Percentiles rank a stretch among this genome's conserved stretches.
Conservation (phyloP, 2,329 filamentous ascomycete genomes). For the Beauveria asiatica region DNA sequence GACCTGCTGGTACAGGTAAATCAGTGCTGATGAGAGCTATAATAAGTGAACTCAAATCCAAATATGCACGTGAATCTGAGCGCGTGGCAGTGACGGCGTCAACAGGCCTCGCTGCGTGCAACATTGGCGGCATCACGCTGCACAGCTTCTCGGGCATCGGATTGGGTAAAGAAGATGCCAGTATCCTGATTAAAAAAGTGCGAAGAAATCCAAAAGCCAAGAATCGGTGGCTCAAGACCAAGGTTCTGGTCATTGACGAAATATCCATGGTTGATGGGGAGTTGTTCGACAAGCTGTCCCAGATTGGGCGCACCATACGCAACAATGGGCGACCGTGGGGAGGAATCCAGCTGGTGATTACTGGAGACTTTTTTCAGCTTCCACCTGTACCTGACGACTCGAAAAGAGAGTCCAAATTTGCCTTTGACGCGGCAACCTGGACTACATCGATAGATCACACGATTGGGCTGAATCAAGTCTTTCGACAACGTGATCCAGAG, state of each 20-base stretch:
- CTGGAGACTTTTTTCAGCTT: constrained; percentile 95
- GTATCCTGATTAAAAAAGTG: constrained; percentile 81
- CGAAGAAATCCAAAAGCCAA: constrained; percentile 81
- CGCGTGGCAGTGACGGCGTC: constrained; percentile 89
- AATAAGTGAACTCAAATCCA: constrained; percentile 70
- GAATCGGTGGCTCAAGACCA: constrained; percentile 80
- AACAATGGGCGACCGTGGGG: constrained; percentile 92
- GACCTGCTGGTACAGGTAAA: constrained; percentile 93
- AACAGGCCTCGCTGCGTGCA: constrained; percentile 90
- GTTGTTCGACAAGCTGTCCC: constrained; percentile 90
- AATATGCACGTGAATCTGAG: constrained; percentile 68
- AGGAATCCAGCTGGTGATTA: constrained; percentile 91
- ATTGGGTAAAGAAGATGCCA: constrained; percentile 79
- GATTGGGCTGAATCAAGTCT: constrained; percentile 89
- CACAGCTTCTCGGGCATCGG: constrained; percentile 97
- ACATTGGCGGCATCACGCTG: constrained; percentile 89
- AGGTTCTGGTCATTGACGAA: constrained; percentile 84
- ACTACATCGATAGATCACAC: constrained; percentile 88
- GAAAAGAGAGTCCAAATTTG: constrained; percentile 67
- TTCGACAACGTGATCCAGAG: constrained; percentile 81
- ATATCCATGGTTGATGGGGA: constrained; percentile 98
- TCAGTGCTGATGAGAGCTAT: constrained; percentile 92
- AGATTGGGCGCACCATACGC: constrained; percentile 73
- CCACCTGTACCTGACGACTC: constrained; percentile 81
- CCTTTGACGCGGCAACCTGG: constrained; percentile 90